Percentiles rank a stretch among this genome's conserved stretches.
Conservation (phyloP, 1,284 basidiomycete species). For the Hymenochaete sp. region DNA sequence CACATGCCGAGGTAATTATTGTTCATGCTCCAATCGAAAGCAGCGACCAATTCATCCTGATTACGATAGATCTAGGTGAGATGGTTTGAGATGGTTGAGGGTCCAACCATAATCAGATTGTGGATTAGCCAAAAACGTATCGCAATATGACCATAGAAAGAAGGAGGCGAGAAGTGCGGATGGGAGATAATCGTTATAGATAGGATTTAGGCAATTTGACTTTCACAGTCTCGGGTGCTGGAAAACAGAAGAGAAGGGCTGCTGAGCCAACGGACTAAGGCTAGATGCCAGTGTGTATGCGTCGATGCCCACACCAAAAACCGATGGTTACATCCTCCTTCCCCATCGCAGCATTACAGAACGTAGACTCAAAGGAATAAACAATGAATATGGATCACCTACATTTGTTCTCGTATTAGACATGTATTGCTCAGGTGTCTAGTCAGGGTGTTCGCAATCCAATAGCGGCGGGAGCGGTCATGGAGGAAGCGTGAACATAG, state of each 20-base stretch:
- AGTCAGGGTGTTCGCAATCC: not conserved
- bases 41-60: conserved; percentile 44
- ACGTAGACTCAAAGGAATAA: not conserved
- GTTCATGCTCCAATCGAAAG: conserved; percentile 52
- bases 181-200: too few relatives aligned
- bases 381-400: too few relatives aligned
- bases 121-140: too few relatives aligned
- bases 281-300: conserved; percentile 11
- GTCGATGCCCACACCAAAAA: too few relatives aligned
- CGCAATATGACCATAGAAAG: too few relatives aligned
- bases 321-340: too few relatives aligned
- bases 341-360: too few relatives aligned
- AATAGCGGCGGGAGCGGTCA: too few relatives aligned
- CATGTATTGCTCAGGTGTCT: conserved; percentile 31
- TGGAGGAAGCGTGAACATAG: too few relatives aligned
- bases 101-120: conserved; percentile 2
- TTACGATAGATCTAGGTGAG: conserved; percentile 34
- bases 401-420: conserved; percentile 44
- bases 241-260: conserved; percentile 2
- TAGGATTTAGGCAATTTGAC: conserved; percentile 14
- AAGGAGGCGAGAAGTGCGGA: too few relatives aligned
- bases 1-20: conserved; percentile 49
- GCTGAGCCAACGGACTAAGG: not conserved
- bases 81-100: conserved; percentile 29
- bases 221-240: too few relatives aligned